phyloP scores from a whole-genome alignment of 805 yeast species.

The Cyberlindnera nakhonratchasimensis region DNA sequence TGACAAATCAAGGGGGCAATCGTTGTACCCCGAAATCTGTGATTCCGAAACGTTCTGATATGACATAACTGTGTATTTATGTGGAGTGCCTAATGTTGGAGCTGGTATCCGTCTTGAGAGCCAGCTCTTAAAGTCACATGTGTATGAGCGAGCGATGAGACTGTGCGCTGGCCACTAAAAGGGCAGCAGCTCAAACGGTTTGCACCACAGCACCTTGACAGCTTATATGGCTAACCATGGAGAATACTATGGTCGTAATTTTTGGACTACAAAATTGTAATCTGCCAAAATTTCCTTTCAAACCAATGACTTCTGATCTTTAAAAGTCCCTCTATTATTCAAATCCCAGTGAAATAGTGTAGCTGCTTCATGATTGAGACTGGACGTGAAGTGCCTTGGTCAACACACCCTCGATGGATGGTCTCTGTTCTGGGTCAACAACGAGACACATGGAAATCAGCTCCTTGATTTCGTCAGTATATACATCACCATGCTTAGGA shows the following conservation, averaged over 20 bases:
- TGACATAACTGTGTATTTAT: conserved; percentile 16
- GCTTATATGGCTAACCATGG: not conserved
- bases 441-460: conserved; percentile 59
- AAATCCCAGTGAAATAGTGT: not conserved
- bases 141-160: too few species aligned
- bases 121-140: too few species aligned
- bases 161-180: not conserved
- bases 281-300: too few species aligned
- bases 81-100: too few species aligned
- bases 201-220: not conserved
- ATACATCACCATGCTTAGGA: conserved; percentile 32
- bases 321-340: too few species aligned
- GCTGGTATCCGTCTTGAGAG: too few species aligned
- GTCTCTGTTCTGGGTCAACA: conserved; percentile 60
- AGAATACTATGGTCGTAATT: too few species aligned
- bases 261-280: too few species aligned
- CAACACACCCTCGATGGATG: conserved; percentile 57
- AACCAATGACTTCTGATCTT: too few species aligned
- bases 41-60: conserved; percentile 40
- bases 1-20: conserved; percentile 33
- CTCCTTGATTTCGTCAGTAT: conserved; percentile 52
- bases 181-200: not conserved
- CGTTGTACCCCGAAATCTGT: conserved; percentile 42
- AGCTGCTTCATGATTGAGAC: conserved; percentile 2
- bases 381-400: conserved; percentile 45